Evolutionary conservation across 208 protist genomes (phyloP).

Genomic region (Wallacemonas sp.): DNA sequence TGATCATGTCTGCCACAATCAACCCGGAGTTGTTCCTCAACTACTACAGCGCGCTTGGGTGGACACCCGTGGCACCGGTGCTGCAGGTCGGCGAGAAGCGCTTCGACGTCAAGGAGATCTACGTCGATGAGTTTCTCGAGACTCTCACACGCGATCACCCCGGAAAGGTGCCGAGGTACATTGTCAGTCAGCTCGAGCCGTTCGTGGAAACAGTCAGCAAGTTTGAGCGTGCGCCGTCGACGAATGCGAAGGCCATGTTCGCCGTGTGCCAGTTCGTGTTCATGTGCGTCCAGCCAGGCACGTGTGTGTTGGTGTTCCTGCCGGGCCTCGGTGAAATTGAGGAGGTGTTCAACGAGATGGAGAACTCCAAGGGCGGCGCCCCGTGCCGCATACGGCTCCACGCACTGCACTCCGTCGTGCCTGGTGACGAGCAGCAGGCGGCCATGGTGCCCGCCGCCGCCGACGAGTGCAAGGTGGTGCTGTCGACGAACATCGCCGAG

Average conservation of each 20-base stretch:
- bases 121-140: constrained; percentile 9
- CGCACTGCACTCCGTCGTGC: constrained; percentile 18
- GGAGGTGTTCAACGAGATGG: constrained; percentile 7
- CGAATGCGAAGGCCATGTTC: not conserved
- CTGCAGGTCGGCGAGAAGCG: constrained; percentile 20
- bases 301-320: constrained; percentile 38
- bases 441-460: constrained; percentile 5
- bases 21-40: constrained; percentile 9
- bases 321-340: constrained; percentile 32
- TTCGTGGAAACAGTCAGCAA: not conserved
- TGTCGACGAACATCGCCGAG: constrained; percentile 95
- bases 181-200: not conserved
- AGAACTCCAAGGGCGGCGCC: not conserved
- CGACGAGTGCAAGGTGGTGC: constrained; percentile 70
- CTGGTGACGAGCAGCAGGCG: constrained; percentile 11
- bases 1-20: constrained; percentile 42
- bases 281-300: constrained; percentile 9
- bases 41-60: constrained; percentile 18
- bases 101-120: constrained; percentile 17
- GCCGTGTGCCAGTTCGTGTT: constrained; percentile 9
- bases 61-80: constrained; percentile 9
- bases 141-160: not conserved
- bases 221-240: not conserved
- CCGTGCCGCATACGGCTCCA: constrained; percentile 9
- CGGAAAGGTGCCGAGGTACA: not conserved